A percentile compares a stretch with the other conserved stretches of the same genome.
phyloP scores from a whole-genome alignment of 2,329 filamentous ascomycete species.

The Microdochium bolleyi region DNA sequence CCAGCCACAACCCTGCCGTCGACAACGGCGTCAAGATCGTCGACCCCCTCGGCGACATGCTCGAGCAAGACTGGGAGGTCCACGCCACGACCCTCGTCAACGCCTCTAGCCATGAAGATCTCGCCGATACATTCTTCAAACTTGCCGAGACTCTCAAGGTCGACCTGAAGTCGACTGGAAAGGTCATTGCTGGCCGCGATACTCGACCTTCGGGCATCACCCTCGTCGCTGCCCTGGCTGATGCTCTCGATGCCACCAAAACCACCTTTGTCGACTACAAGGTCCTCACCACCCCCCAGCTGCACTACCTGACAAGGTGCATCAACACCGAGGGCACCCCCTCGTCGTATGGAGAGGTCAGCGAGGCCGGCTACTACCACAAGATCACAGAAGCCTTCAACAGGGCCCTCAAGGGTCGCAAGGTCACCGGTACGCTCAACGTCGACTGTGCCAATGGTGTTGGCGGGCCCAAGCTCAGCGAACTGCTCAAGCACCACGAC shows the following conservation, averaged over 20 bases:
- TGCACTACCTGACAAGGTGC: slow-evolving; percentile 93
- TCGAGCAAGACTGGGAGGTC: slow-evolving; percentile 89
- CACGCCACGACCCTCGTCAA: slow-evolving; percentile 89
- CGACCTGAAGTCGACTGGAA: slow-evolving; percentile 60
- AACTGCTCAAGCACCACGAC: slow-evolving; percentile 78
- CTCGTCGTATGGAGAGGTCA: slow-evolving; percentile 80
- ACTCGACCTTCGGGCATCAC: slow-evolving; percentile 86
- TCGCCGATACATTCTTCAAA: slow-evolving; percentile 68
- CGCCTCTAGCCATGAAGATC: slow-evolving; percentile 63
- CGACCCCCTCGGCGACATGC: slow-evolving; percentile 96
- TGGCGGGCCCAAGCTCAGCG: slow-evolving; percentile 80
- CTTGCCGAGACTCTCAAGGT: slow-evolving; percentile 71
- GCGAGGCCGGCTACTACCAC: slow-evolving; percentile 89
- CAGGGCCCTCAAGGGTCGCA: slow-evolving; percentile 70
- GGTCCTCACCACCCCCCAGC: slow-evolving; percentile 90
- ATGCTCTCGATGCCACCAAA: slow-evolving; percentile 69
- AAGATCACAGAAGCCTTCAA: slow-evolving; percentile 84
- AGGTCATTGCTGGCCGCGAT: slow-evolving; percentile 85
- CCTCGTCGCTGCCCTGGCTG: slow-evolving; percentile 70
- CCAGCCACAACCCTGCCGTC: slow-evolving; percentile 81
- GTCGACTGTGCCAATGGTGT: slow-evolving; percentile 98
- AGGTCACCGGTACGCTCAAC: slow-evolving; percentile 64
- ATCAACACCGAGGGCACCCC: slow-evolving; percentile 86
- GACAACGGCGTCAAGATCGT: slow-evolving; percentile 96
- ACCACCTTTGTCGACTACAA: slow-evolving; percentile 78